Conservation (phyloP, 1,284 basidiomycete genomes). For the Spongispora temasekensis region DNA sequence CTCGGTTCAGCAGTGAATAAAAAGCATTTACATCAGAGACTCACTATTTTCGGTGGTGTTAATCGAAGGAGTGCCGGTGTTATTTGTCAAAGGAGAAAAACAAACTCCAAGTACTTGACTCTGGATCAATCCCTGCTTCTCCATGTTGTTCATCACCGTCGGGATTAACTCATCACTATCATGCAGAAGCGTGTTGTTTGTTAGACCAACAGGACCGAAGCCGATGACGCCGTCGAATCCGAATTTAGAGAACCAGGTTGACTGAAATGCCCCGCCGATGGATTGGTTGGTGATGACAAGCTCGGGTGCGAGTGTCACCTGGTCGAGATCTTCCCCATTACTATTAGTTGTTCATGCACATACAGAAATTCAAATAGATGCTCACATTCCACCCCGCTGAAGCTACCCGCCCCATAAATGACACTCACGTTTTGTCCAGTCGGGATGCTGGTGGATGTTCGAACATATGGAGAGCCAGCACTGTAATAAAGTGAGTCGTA, state of each 20-base stretch:
- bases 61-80: too few relatives aligned
- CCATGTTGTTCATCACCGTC: slow-evolving; percentile 30
- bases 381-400: neutral
- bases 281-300: slow-evolving; percentile 28
- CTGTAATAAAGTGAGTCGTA: neutral
- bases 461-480: neutral
- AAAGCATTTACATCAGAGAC: neutral
- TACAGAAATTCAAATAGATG: neutral
- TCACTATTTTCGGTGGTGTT: slow-evolving; percentile 20
- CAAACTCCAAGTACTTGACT: slow-evolving; percentile 23
- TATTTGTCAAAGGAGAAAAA: slow-evolving; percentile 22
- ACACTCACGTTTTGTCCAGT: neutral
- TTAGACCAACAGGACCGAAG: slow-evolving; percentile 27
- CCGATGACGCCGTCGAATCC: slow-evolving; percentile 27
- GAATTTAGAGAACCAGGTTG: slow-evolving; percentile 2
- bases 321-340: slow-evolving; percentile 10
- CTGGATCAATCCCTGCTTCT: slow-evolving; percentile 17
- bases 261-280: slow-evolving; percentile 26
- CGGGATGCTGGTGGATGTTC: neutral
- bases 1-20: neutral
- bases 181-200: slow-evolving; percentile 9
- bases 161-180: slow-evolving; percentile 14
- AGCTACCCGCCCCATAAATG: neutral
- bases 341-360: neutral
- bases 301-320: slow-evolving; percentile 16